Base-by-base conservation (phyloP, 2,329 filamentous ascomycete species). In the Phialophora chinensis region DNA sequence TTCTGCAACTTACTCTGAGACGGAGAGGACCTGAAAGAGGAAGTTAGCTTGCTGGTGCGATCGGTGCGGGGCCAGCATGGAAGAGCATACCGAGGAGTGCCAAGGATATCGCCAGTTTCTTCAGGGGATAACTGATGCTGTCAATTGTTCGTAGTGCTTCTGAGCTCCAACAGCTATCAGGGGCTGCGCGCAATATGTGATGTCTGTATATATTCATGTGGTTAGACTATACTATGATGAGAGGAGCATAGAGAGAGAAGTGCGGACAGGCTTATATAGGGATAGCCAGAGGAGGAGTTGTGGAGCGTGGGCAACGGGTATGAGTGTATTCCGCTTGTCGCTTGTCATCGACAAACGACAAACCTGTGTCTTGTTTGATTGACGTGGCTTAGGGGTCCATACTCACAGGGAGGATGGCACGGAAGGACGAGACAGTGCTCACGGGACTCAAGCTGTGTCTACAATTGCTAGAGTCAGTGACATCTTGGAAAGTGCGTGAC, bases 201-300 rank as follows among this genome's bases (percentile, higher is more conserved):
- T 50, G 27, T 50, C 57, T 60, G 42, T 60, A 60, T 60, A 60
- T 60, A 60, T 60, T 50, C 2, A 8, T 50, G 25, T 14, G 33
- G 14, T 49, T 12, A 44, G 17, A n/a, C 20, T 20, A 17, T 44
- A 6, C 6, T 44, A 17, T 44, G 38, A 44, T 4, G 6, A 7
- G 38, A n/a, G 17, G 1, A n/a, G 17, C 14, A 44, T 17, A 44
- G 17, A n/a, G 38, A n/a, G 35, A 17, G 38, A 44, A n/a, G 38
- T 5, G 6, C 7, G 5, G 12, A 5, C 38, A 17, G 14, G 14
- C 38, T n/a, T 44, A 44, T 44, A 44, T 20, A n/a, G 14, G 14
- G 0, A 1, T 1, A 20, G 38, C 38, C 38, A 44, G 14, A n/a
- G 6, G 38, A n/a, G 14, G 17, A 44, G n/a, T n/a, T 44, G 38